phyloP scores from a whole-genome alignment of 495 filamentous ascomycete species.

The Symbiotaphrina buchneri region DNA sequence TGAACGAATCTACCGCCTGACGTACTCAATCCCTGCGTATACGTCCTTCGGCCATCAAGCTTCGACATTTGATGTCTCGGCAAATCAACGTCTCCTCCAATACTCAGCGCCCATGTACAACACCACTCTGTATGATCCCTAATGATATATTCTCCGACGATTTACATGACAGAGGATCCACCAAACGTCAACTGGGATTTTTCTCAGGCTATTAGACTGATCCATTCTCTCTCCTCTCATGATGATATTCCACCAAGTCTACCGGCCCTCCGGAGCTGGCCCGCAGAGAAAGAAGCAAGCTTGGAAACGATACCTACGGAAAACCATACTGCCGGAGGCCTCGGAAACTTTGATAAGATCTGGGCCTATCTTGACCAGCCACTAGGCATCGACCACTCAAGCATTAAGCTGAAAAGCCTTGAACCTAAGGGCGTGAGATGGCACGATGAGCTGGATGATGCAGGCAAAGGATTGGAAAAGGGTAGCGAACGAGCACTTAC shows the following conservation, averaged over 20 bases:
- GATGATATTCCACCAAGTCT: neutral
- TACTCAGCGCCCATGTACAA: neutral
- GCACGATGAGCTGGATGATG: conserved; percentile 13
- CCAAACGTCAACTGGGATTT: conserved; percentile 6
- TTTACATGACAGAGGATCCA: too few species aligned
- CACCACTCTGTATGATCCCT: neutral
- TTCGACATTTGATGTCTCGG: too few species aligned
- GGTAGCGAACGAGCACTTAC: too few species aligned
- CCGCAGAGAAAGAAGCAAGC: neutral
- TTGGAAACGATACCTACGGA: neutral
- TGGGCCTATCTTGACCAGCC: conserved; percentile 17
- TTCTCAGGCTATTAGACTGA: conserved; percentile 1
- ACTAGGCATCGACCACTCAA: too few species aligned
- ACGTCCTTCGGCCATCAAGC: too few species aligned
- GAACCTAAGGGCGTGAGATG: conserved; percentile 14
- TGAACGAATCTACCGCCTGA: too few species aligned
- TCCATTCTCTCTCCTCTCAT: conserved; percentile 1
- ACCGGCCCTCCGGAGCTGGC: neutral
- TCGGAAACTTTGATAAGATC: conserved; percentile 20
- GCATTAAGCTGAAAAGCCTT: too few species aligned
- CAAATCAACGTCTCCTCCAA: too few species aligned
- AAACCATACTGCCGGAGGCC: neutral
- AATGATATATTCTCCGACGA: too few species aligned
- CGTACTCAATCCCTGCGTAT: too few species aligned
- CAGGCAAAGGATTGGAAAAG: too few species aligned